phyloP scores from a whole-genome alignment of 1,284 basidiomycete genomes.

The Cutaneotrichosporon cutaneum region DNA sequence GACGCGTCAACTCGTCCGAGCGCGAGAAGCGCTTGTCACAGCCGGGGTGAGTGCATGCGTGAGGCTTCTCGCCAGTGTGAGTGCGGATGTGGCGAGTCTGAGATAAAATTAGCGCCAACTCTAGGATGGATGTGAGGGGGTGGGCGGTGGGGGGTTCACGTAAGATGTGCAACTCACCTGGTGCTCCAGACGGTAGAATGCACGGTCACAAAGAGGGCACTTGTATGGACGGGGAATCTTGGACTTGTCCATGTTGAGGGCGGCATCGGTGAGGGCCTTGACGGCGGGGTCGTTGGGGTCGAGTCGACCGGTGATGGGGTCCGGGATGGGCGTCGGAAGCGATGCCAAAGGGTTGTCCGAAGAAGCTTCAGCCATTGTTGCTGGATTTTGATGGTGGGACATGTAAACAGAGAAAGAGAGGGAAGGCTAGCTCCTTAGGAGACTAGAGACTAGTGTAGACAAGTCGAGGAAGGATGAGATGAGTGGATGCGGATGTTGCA shows the following conservation, averaged over 20 bases:
- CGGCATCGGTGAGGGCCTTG: conserved; percentile 53
- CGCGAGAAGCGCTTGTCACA: conserved; percentile 98
- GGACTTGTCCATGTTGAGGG: conserved; percentile 55
- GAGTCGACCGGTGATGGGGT: conserved; percentile 53
- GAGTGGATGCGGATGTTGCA: neutral
- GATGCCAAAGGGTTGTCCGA: conserved; percentile 25
- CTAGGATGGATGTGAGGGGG: neutral
- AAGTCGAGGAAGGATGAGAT: neutral
- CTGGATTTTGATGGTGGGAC: conserved; percentile 15
- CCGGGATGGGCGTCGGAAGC: conserved; percentile 39
- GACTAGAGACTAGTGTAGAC: neutral
- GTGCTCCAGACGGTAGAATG: conserved; percentile 88
- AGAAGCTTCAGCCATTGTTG: conserved; percentile 18
- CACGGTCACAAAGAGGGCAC: conserved; percentile 86
- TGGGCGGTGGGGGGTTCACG: too few species aligned
- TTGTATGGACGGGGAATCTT: conserved; percentile 81
- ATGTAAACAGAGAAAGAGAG: neutral
- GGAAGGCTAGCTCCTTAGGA: neutral
- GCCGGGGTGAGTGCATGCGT: conserved; percentile 85
- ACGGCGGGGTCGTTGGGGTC: conserved; percentile 55
- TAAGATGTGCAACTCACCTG: conserved; percentile 61
- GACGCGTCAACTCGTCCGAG: conserved; percentile 94
- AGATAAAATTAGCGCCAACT: conserved; percentile 6
- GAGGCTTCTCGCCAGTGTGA: conserved; percentile 97
- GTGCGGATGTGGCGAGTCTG: conserved; percentile 97